Base-by-base conservation (phyloP, 2,329 filamentous ascomycete genomes). In the Fusarium ramigenum region DNA sequence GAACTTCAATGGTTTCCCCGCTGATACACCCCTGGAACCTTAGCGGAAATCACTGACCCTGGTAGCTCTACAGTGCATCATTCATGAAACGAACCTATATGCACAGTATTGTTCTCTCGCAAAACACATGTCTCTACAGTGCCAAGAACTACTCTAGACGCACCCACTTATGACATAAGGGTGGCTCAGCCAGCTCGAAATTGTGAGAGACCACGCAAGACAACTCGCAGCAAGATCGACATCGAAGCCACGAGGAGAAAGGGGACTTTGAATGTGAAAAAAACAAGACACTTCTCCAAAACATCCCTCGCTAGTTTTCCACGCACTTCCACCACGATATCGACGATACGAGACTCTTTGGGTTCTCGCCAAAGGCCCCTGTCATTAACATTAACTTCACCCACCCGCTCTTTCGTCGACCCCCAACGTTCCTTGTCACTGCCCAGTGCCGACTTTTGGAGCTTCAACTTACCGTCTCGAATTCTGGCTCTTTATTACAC, bases 171-270 rank as follows among this genome's bases (percentile, higher is more conserved):
- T 78, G 76, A 78, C 76, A 78, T 78, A 78, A 77, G 76, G 76
- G 76, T 78, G 76, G 75, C 76, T 78, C 74, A 77, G 75, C 74
- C 66, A 70, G 60, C 66, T 78, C 61, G 75, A 78, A 78, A 78
- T 77, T 78, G 74, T 76, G 76, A 75, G 75, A 76, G 75, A 78
- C 73, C 76, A 78, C 76, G 76, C 76, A 78, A 78, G 76, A 76
- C 76, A 76, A 74, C 47, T 74, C 57, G 60, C 68, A 63, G 60
- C 43, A 75, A 64, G 75, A 77, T 76, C 76, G 68, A 74, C 72
- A 73, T 70, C 60, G 65, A 76, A 75, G 75, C 75, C 75, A 77
- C 72, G 73, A 78, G 66, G 70, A 72, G 67, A 77, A 77, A 78
- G 76, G 75, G 75, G 75, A 77, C 61, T 43, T 61, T 56, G 34